Evolutionary conservation across 2,329 filamentous ascomycete species (phyloP), one percentile per base, ranked within the genome.

Genomic region (Aspergillus floridensis): DNA sequence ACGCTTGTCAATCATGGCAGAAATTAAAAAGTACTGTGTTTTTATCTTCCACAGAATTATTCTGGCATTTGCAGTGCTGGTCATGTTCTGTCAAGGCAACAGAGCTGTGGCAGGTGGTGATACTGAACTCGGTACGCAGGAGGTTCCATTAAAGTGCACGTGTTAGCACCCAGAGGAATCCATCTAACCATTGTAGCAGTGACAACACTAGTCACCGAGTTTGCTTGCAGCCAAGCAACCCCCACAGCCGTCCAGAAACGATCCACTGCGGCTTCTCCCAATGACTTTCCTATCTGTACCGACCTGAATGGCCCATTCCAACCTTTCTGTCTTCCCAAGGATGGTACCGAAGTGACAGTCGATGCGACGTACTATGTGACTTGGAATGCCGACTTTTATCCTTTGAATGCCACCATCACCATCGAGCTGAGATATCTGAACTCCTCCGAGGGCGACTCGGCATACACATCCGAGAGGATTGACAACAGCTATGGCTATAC

Each of bases 361-460:
- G 75, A 69, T 52, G 71, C 72, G 29, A 75, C 71, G 2, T 77
- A 77, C 64, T 76, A 76, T 58, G 71, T 75, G 19, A 75, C 72
- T 6, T 77, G 74, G 76, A 66, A 76, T 59, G 63, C 72, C n/a
- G 66, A 71, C 56, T 66, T 68, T 24, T 74, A 74, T 60, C 57
- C 64, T 6, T 49, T 68, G 51, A 72, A 75, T 58, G 66, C 72
- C 29, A 72, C 66, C 29, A 70, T 74, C 50, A 70, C 63, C 10
- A 68, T 76, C 47, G 66, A 70, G 24, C 54, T 76, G 53, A 65
- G 70, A 60, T 78, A 74, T 60, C 59, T 65, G 55, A 74, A 78
- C 52, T 67, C 71, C 32, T 65, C 71, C 2, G 56, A 59, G 6
- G 71, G 73, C 7, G 63, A 71, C 29, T 70, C 74, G 24, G 74